Evolutionary conservation across 163 green algal species (phyloP).

Genomic region (Scenedesmus sp.): DNA sequence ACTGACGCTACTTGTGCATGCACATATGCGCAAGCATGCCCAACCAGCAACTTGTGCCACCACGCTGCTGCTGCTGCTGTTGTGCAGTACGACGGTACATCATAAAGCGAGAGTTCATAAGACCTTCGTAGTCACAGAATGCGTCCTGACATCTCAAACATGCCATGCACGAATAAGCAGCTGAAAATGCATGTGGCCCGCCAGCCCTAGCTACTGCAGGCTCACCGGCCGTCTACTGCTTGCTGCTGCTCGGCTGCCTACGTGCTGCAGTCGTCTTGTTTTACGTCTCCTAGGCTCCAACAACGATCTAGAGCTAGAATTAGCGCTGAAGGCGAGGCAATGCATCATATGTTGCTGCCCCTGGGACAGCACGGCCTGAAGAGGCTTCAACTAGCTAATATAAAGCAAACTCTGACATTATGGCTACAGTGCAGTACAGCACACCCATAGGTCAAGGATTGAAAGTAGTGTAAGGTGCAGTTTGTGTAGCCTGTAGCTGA

Average conservation of each 20-base stretch:
- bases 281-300: background rate
- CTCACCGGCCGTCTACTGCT: background rate
- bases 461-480: background rate
- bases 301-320: background rate
- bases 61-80: background rate
- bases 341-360: background rate
- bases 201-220: conserved; percentile 4
- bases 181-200: conserved; percentile 2
- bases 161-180: background rate
- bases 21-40: background rate
- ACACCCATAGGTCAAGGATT: background rate
- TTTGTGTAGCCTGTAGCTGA: background rate
- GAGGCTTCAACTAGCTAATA: background rate
- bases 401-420: background rate
- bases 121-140: background rate
- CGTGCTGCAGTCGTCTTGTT: background rate
- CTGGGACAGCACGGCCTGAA: background rate
- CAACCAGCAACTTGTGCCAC: background rate
- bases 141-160: background rate
- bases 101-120: background rate
- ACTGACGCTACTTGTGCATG: background rate
- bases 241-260: background rate
- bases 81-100: background rate
- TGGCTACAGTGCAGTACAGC: background rate
- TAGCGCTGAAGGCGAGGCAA: background rate